Conservation (phyloP, 345 rosid genomes). For the Pugionium cornutum region DNA sequence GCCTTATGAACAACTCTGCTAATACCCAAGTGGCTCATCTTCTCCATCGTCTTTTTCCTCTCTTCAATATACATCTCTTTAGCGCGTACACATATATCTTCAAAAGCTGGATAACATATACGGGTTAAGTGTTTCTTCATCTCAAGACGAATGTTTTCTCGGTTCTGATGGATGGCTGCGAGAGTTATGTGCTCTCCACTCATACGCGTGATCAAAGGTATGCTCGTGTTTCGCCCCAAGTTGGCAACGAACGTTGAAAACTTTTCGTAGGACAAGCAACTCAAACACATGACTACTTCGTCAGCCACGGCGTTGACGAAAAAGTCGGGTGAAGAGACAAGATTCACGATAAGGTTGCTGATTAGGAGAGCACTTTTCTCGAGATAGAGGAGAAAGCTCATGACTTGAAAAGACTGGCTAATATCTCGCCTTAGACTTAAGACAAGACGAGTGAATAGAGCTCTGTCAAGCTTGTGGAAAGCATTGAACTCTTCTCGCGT, state of each 20-base stretch:
- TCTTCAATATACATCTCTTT: neutral
- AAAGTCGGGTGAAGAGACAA: conserved; percentile 41
- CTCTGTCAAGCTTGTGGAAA: conserved; percentile 63
- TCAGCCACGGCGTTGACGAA: conserved; percentile 45
- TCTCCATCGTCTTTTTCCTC: conserved; percentile 6
- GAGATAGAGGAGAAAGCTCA: conserved; percentile 64
- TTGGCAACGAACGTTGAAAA: neutral
- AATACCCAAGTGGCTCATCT: neutral
- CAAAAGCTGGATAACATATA: conserved; percentile 55
- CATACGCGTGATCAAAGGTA: conserved; percentile 41
- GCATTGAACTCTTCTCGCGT: conserved; percentile 46
- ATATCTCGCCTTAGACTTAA: conserved; percentile 49
- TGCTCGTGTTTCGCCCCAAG: neutral
- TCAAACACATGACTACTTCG: conserved; percentile 54
- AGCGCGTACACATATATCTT: conserved; percentile 40
- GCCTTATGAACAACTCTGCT: neutral
- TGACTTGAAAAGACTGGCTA: conserved; percentile 48
- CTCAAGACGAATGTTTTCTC: conserved; percentile 25
- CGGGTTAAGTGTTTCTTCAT: conserved; percentile 40
- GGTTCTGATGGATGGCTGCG: conserved; percentile 42
- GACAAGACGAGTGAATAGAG: conserved; percentile 49
- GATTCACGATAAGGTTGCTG: conserved; percentile 33
- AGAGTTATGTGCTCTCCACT: conserved; percentile 38
- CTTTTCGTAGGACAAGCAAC: conserved; percentile 39
- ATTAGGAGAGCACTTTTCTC: conserved; percentile 39